Conservation (phyloP, 2,329 filamentous ascomycete species). For the Coniochaeta ligniaria region DNA sequence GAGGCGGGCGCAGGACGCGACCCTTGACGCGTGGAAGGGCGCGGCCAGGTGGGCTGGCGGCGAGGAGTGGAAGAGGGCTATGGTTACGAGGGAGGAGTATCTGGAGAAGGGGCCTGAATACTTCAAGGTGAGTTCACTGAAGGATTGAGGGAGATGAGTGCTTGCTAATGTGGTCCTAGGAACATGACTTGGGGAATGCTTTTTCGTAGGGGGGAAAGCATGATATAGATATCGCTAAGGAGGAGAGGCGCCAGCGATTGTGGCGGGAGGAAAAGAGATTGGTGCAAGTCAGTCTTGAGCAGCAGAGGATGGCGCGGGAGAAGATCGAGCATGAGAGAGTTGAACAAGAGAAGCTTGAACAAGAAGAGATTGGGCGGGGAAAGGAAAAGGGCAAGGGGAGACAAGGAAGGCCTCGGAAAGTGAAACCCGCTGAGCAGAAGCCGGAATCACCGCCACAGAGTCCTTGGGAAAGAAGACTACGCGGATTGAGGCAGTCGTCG, state of each 20-base stretch:
- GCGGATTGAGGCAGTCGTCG: background rate
- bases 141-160: background rate
- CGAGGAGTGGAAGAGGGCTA: constrained; percentile 52
- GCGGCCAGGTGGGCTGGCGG: constrained; percentile 77
- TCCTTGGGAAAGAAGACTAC: background rate
- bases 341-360: background rate
- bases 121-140: constrained; percentile 59
- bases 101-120: constrained; percentile 90
- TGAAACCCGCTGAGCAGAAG: background rate
- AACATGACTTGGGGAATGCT: constrained; percentile 59
- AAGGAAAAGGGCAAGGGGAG: background rate
- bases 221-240: background rate
- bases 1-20: constrained; percentile 65
- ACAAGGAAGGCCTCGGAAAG: background rate
- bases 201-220: constrained; percentile 19
- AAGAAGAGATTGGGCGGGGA: background rate
- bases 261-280: background rate
- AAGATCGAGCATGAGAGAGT: background rate
- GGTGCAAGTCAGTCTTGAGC: background rate
- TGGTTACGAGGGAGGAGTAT: constrained; percentile 76
- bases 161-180: constrained; percentile 28
- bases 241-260: background rate
- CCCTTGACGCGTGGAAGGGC: constrained; percentile 89
- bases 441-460: background rate
- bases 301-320: background rate